These are phyloP conservation scores for Trametes versicolor DNA, from an alignment of 1,284 basidiomycete species.

Conservation along the genomic window DNA sequence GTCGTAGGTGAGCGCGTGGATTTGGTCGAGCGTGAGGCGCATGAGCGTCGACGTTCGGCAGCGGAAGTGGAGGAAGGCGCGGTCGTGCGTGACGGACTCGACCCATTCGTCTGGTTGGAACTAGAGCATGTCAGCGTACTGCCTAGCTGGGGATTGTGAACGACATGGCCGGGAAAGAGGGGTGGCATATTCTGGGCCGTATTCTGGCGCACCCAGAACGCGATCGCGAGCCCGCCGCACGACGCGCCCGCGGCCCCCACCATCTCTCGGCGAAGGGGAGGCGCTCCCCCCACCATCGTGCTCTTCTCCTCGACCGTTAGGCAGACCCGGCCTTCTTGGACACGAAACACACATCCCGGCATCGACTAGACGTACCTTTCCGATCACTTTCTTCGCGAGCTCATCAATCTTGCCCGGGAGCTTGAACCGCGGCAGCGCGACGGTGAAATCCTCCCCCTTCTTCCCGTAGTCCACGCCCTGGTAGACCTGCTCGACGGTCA, in stretches of 20 bases:
- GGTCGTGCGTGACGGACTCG: constrained; percentile 72
- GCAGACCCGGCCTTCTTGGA: too few relatives aligned
- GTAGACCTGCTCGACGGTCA: constrained; percentile 82
- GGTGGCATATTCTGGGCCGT: too few relatives aligned
- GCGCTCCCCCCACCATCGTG: too few relatives aligned
- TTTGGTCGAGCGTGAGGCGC: constrained; percentile 82
- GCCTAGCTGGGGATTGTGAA: background rate
- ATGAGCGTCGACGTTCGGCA: constrained; percentile 79
- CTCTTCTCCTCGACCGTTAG: too few relatives aligned
- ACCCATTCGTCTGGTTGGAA: constrained; percentile 78
- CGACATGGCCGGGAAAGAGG: background rate
- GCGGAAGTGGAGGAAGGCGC: constrained; percentile 87
- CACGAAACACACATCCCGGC: too few relatives aligned
- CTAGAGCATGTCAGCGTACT: constrained; percentile 46
- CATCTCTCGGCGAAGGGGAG: too few relatives aligned
- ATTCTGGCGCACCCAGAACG: too few relatives aligned
- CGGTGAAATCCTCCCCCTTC: constrained; percentile 92
- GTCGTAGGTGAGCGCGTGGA: constrained; percentile 78
- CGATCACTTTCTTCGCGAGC: constrained; percentile 78
- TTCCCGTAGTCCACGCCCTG: constrained; percentile 90
- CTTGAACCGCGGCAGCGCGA: constrained; percentile 92
- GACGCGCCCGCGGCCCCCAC: too few relatives aligned
- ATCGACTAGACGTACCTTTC: constrained; percentile 57
- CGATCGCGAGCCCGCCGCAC: too few relatives aligned
- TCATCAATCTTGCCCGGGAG: constrained; percentile 87